Percentiles rank a stretch among this genome's conserved stretches.
These are phyloP conservation scores for Dictyostelium capitatum DNA, from an alignment of 78 protist genomes.

Conservation along the genomic window DNA sequence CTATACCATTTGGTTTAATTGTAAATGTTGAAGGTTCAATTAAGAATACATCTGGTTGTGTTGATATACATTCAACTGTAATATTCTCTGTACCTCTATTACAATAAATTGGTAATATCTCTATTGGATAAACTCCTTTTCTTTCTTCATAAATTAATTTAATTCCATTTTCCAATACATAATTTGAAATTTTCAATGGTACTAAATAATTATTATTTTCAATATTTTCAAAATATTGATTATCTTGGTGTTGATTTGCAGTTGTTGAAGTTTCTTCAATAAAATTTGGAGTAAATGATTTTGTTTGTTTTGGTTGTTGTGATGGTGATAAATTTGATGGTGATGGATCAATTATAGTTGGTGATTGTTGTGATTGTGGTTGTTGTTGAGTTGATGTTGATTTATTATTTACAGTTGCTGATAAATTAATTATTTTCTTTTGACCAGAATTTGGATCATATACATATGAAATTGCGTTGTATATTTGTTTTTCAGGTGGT, in stretches of 20 bases:
- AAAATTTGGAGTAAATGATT: slow-evolving; percentile 1
- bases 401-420: neutral
- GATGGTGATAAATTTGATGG: slow-evolving; percentile 2
- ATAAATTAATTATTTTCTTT: slow-evolving; percentile 38
- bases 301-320: neutral
- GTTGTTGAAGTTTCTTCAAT: neutral
- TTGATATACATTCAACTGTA: slow-evolving; percentile 13
- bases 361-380: neutral
- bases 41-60: slow-evolving; percentile 8
- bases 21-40: neutral
- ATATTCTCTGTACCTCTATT: neutral
- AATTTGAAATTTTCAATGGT: slow-evolving; percentile 29
- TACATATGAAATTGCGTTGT: slow-evolving; percentile 1
- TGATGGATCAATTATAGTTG: slow-evolving; percentile 25
- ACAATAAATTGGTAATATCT: slow-evolving; percentile 13
- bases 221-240: neutral
- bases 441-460: neutral
- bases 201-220: neutral
- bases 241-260: too few relatives aligned
- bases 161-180: slow-evolving; percentile 25
- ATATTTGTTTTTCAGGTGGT: neutral
- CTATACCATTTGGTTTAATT: neutral
- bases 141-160: slow-evolving; percentile 32
- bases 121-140: slow-evolving; percentile 23
- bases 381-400: neutral